phyloP scores from a whole-genome alignment of 1,139 yeast species.

The Candida smagusa region DNA sequence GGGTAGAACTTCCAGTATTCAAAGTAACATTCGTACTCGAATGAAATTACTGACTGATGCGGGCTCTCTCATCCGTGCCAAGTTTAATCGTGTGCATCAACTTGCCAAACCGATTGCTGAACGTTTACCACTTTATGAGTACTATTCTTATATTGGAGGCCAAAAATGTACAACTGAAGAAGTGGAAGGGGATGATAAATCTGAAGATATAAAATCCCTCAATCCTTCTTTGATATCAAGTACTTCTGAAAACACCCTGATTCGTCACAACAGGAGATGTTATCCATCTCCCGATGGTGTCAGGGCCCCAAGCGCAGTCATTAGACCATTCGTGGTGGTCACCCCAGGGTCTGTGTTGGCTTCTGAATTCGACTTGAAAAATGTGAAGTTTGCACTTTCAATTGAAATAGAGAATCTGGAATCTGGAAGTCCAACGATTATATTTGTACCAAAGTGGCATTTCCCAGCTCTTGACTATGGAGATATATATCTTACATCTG shows the following conservation, averaged over 20 bases:
- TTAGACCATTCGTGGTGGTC: constrained; percentile 69
- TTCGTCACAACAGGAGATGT: constrained; percentile 25
- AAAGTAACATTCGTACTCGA: too few species aligned
- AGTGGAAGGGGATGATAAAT: constrained; percentile 6
- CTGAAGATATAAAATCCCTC: constrained; percentile 9
- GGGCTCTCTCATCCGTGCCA: constrained; percentile 6
- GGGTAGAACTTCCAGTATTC: too few species aligned
- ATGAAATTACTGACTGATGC: constrained; percentile 7
- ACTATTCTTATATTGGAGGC: background rate
- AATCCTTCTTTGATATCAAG: constrained; percentile 13
- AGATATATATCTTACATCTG: constrained; percentile 50
- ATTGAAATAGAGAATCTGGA: constrained; percentile 24
- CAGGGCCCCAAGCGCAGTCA: constrained; percentile 65
- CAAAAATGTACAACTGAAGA: constrained; percentile 3
- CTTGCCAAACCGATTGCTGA: constrained; percentile 5
- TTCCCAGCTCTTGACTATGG: constrained; percentile 46
- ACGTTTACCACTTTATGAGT: background rate
- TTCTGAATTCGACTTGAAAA: constrained; percentile 54
- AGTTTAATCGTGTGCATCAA: constrained; percentile 5
- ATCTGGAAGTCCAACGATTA: constrained; percentile 43
- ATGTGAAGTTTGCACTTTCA: constrained; percentile 45
- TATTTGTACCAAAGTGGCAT: constrained; percentile 72
- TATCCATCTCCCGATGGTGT: constrained; percentile 56
- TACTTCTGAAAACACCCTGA: constrained; percentile 25
- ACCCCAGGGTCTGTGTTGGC: constrained; percentile 50